These are phyloP conservation scores for Aureobasidium uvarum DNA, from an alignment of 2,329 filamentous ascomycete genomes.

Conservation along the genomic window DNA sequence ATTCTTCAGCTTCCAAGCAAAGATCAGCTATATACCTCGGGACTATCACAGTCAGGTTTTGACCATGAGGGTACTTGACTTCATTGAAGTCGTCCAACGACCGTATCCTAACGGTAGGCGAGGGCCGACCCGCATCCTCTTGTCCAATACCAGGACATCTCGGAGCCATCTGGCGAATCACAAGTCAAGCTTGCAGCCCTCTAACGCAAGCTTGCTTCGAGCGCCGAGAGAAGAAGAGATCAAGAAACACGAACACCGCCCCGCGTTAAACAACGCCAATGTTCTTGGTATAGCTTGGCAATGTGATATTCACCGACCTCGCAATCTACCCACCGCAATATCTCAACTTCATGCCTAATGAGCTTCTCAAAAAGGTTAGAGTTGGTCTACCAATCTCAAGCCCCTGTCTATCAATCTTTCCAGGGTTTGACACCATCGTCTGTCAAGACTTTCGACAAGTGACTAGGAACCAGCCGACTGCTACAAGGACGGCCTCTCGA, in stretches of 20 bases:
- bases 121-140: conserved; percentile 4
- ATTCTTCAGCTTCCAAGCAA: neutral
- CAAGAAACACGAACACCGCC: neutral
- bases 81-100: neutral
- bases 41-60: neutral
- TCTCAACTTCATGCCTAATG: conserved; percentile 5
- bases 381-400: neutral
- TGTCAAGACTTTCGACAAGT: neutral
- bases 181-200: neutral
- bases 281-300: conserved; percentile 26
- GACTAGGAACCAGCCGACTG: neutral
- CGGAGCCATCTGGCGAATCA: conserved; percentile 2
- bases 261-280: conserved; percentile 9
- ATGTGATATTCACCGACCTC: conserved; percentile 4
- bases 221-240: neutral
- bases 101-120: neutral
- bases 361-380: conserved; percentile 20
- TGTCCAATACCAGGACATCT: neutral
- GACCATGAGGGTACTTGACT: neutral
- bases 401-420: conserved; percentile 9
- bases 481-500: neutral
- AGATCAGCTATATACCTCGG: neutral
- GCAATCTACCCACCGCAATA: neutral
- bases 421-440: conserved; percentile 6
- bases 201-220: conserved; percentile 21